These are phyloP conservation scores for Zygnema cylindricum DNA, from an alignment of 139 green algal genomes.

Conservation along the genomic window DNA sequence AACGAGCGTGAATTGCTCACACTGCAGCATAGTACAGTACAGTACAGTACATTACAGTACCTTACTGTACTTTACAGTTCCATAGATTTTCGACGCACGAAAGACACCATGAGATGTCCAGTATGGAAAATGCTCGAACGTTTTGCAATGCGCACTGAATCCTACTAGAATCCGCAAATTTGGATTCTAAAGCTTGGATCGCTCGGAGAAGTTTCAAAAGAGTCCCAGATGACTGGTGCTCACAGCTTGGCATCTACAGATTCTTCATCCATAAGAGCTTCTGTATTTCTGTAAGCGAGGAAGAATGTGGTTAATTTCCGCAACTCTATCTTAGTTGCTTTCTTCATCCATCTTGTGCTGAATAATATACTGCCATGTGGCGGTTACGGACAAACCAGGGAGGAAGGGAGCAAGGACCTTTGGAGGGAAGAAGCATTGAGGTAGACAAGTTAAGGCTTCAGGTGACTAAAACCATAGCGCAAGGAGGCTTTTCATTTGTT, in stretches of 20 bases:
- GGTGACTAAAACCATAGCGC: slow-evolving; percentile 42
- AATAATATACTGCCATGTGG: slow-evolving; percentile 52
- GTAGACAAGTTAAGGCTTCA: slow-evolving; percentile 46
- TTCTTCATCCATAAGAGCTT: not conserved
- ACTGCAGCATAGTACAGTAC: not conserved
- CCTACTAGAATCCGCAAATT: not conserved
- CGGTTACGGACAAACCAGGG: slow-evolving; percentile 18
- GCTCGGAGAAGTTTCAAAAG: not conserved
- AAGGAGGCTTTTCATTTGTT: slow-evolving; percentile 58
- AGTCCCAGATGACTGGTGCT: not conserved
- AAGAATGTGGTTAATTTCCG: not conserved
- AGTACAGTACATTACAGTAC: not conserved
- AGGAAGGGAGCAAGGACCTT: slow-evolving; percentile 19
- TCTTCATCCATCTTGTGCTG: too few species aligned
- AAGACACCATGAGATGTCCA: not conserved
- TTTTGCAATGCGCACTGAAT: not conserved
- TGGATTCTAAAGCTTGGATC: not conserved
- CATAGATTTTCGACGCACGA: not conserved
- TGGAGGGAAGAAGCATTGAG: slow-evolving; percentile 40
- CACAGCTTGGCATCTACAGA: not conserved
- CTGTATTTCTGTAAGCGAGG: not conserved
- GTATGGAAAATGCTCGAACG: not conserved
- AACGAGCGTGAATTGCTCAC: too few species aligned
- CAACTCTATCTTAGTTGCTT: too few species aligned
- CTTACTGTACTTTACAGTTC: not conserved